A percentile compares a stretch with the other conserved stretches of the same genome.
phyloP scores from a whole-genome alignment of 2,329 filamentous ascomycete species.

The Metarhizium robertsii region DNA sequence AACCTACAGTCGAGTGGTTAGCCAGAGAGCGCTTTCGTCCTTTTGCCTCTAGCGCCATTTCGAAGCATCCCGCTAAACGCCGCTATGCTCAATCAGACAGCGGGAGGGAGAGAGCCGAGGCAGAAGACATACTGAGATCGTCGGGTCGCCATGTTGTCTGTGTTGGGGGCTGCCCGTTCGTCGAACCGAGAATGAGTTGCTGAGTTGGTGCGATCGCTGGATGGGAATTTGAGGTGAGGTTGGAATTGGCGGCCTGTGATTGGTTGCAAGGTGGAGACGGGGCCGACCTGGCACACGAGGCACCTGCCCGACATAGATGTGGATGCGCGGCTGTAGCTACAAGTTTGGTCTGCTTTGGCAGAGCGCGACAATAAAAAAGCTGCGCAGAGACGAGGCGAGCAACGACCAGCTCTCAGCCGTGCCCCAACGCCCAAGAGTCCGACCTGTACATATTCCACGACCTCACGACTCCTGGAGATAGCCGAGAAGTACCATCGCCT shows the following conservation, averaged over 20 bases:
- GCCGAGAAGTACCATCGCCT: not conserved
- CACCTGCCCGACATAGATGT: not conserved
- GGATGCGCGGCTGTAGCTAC: not conserved
- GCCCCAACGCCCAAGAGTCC: not conserved
- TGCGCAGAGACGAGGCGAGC: not conserved
- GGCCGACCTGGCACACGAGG: conserved; percentile 16
- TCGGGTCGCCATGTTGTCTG: conserved; percentile 31
- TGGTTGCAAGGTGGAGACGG: conserved; percentile 21
- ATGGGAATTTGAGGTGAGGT: conserved; percentile 25
- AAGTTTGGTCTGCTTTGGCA: conserved; percentile 1
- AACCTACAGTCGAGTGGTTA: conserved; percentile 53
- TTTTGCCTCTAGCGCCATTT: not conserved
- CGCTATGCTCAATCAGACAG: not conserved
- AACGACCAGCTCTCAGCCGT: not conserved
- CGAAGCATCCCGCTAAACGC: not conserved
- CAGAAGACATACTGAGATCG: conserved; percentile 28
- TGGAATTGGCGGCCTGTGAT: conserved; percentile 29
- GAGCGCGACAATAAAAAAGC: conserved; percentile 6
- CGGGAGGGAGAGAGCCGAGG: not conserved
- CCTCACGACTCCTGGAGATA: not conserved
- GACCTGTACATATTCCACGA: not conserved
- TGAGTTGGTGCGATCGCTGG: conserved; percentile 9
- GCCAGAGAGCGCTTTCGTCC: conserved; percentile 3
- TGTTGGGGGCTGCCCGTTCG: conserved; percentile 17
- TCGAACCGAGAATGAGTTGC: conserved; percentile 18